Evolutionary conservation across 169 alveolate species (phyloP).

Genomic region (Eimeria necatrix): DNA sequence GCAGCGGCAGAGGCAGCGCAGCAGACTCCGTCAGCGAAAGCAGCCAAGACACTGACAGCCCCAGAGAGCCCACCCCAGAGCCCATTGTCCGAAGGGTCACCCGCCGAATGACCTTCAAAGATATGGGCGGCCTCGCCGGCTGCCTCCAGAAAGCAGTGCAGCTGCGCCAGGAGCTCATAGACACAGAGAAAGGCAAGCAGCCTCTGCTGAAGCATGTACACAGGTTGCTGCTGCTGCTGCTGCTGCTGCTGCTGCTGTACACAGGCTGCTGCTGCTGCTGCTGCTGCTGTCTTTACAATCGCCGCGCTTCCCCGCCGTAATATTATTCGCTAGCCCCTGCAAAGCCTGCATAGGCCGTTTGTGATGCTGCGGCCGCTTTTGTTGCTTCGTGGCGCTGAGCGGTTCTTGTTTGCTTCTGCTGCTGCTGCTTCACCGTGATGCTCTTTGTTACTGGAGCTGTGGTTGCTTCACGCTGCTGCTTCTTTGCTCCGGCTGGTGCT

Average conservation of each 20-base stretch:
- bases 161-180: constrained; percentile 24
- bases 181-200: constrained; percentile 14
- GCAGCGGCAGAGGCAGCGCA: background rate
- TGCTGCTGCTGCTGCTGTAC: background rate
- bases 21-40: background rate
- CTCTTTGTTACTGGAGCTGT: background rate
- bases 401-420: background rate
- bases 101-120: constrained; percentile 57
- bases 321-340: no score
- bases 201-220: background rate
- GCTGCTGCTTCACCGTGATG: background rate
- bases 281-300: background rate
- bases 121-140: constrained; percentile 70
- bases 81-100: constrained; percentile 60
- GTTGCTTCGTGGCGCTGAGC: background rate
- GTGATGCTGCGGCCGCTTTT: background rate
- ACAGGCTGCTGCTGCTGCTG: background rate
- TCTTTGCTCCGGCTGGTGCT: background rate
- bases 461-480: background rate
- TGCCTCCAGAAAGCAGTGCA: constrained; percentile 49
- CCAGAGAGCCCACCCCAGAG: background rate
- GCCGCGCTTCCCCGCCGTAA: no score
- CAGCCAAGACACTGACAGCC: background rate
- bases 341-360: background rate
- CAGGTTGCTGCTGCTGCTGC: background rate